These are phyloP conservation scores for Myriosclerotinia duriaeana DNA, from an alignment of 2,329 filamentous ascomycete genomes.

Conservation along the genomic window DNA sequence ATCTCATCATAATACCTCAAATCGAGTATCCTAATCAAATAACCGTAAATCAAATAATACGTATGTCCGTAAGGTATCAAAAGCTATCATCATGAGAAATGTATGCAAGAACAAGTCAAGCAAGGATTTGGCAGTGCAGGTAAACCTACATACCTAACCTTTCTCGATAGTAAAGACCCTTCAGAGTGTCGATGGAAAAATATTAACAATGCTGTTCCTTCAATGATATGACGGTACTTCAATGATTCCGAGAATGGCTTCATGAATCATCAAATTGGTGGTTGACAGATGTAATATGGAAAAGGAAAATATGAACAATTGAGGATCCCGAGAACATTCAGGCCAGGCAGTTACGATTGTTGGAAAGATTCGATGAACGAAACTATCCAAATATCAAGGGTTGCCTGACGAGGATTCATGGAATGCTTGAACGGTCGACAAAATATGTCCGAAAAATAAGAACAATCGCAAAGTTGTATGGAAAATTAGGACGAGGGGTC, in stretches of 20 bases:
- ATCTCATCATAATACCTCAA: constrained; percentile 19
- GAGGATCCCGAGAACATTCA: not conserved
- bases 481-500: not conserved
- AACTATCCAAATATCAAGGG: not conserved
- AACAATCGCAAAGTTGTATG: not conserved
- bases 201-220: constrained; percentile 21
- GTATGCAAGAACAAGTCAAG: constrained; percentile 18
- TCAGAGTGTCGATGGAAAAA: not conserved
- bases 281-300: constrained; percentile 8
- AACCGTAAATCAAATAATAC: not conserved
- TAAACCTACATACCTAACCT: not conserved
- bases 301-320: constrained; percentile 12
- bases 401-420: not conserved
- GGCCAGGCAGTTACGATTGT: not conserved
- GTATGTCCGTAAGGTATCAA: not conserved
- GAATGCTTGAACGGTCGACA: constrained; percentile 5
- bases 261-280: constrained; percentile 25
- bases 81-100: constrained; percentile 15
- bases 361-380: constrained; percentile 3
- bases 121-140: not conserved
- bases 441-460: constrained; percentile 1
- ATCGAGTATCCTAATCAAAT: constrained; percentile 8
- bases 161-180: constrained; percentile 16
- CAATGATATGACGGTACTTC: constrained; percentile 20
- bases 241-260: constrained; percentile 18